These are phyloP conservation scores for Bauhinia variegata DNA, from an alignment of 306 rosid species.

Conservation along the genomic window DNA sequence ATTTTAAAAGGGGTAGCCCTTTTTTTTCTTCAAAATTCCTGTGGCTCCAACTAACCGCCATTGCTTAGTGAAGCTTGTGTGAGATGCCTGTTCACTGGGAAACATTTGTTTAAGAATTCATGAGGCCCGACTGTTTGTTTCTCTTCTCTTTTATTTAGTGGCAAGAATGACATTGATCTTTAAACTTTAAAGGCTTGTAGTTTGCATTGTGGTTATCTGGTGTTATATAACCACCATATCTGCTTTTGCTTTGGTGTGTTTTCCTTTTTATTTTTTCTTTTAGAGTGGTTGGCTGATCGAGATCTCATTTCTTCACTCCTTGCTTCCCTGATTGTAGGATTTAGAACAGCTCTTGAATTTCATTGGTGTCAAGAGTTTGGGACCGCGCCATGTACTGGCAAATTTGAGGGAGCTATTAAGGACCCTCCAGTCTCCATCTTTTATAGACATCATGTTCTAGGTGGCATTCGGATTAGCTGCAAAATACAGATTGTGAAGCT, in stretches of 20 bases:
- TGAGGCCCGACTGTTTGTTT: no score
- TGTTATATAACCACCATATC: background rate
- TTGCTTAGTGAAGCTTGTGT: background rate
- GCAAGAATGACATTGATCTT: background rate
- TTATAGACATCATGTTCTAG: conserved; percentile 53
- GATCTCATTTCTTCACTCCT: background rate
- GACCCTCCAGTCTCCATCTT: conserved; percentile 76
- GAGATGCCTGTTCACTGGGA: conserved; percentile 8
- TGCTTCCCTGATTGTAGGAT: conserved; percentile 56
- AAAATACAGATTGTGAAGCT: no score
- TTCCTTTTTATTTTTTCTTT: conserved; percentile 2
- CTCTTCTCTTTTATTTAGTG: background rate
- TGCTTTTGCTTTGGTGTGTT: background rate
- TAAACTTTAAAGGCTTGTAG: background rate
- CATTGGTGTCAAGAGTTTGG: conserved; percentile 85
- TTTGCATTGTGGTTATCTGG: conserved; percentile 19
- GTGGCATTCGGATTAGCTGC: no score
- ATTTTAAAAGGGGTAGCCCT: conserved; percentile 4
- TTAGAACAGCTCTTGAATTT: conserved; percentile 93
- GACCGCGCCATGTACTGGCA: conserved; percentile 86
- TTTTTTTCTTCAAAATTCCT: conserved; percentile 26
- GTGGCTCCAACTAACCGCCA: background rate
- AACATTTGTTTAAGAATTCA: conserved; percentile 1
- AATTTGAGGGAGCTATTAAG: conserved; percentile 93
- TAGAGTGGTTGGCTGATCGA: conserved; percentile 20